Base-by-base conservation (phyloP, 441 rosid species). In the Jatropha podagrica region DNA sequence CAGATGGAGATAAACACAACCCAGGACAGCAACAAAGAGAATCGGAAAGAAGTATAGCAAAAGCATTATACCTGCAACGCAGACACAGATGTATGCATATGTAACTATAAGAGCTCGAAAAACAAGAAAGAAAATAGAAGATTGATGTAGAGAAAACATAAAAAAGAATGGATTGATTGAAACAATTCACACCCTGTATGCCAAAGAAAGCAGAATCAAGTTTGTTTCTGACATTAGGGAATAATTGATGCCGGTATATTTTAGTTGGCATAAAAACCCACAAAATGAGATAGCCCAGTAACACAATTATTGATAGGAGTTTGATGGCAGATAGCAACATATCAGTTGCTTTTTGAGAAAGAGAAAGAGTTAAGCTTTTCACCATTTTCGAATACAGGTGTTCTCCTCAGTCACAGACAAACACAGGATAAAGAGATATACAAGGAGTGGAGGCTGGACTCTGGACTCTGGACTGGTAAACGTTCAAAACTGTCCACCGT, bases 221-320 rank as follows among this genome's bases (percentile, higher is more conserved):
- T 40, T 72, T 73, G 4, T 71, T 23, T 61, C 49, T 61, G 74
- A 86, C 56, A 18, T 44, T 37, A 40, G 80, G 74, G 42, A 74
- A n/a, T 82, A 87, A 82, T 37, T 18, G 60, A 7, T 13, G 12
- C 69, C 46, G 62, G 69, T 67, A 82, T 15, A 71, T 71, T 46
- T 81, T 74, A 1, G 90, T 84, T 14, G 93, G 91, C 71, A 59
- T 78, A 82, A 88, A 49, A 75, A 80, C 38, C 88, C 93, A 88
- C 37, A 88, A 17, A 74, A 82, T 27, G 4, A 82, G 27, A 84
- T 82, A 83, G 14, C 88, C 91, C 54, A 86, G 20, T 70, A 81
- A 80, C 61, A 85, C 72, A 41, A 77, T 52, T 20, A 59, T 58
- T 4, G 70, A 13, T 6, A 72, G 27, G n/a, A 86, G 32, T 32